These are phyloP conservation scores for Epichloe hybrida DNA, from an alignment of 2,329 filamentous ascomycete genomes.

Conservation along the genomic window DNA sequence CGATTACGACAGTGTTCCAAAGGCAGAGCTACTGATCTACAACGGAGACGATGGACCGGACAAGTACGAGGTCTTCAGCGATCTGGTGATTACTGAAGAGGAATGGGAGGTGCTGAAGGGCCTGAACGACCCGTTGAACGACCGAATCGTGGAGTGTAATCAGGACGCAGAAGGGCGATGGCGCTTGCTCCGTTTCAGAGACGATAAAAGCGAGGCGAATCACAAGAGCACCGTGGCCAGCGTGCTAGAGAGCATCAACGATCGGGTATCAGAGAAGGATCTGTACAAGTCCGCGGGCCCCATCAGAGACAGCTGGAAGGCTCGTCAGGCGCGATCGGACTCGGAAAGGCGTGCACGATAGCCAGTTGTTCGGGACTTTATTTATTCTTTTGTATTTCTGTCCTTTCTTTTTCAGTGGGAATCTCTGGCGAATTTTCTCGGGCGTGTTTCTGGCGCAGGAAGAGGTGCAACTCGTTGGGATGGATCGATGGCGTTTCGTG, in stretches of 20 bases:
- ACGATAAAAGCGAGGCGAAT: slow-evolving; percentile 87
- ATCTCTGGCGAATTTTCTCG: not conserved
- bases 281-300: slow-evolving; percentile 52
- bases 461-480: not conserved
- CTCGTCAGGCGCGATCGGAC: slow-evolving; percentile 28
- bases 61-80: slow-evolving; percentile 50
- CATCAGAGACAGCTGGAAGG: slow-evolving; percentile 77
- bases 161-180: slow-evolving; percentile 63
- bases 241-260: slow-evolving; percentile 79
- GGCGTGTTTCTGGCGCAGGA: not conserved
- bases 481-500: not conserved
- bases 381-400: not conserved
- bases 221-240: slow-evolving; percentile 73
- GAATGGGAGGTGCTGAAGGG: slow-evolving; percentile 79
- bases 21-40: slow-evolving; percentile 58
- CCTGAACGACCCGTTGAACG: slow-evolving; percentile 62
- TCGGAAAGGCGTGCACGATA: slow-evolving; percentile 13
- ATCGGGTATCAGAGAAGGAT: slow-evolving; percentile 73
- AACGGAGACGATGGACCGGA: slow-evolving; percentile 41
- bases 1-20: slow-evolving; percentile 71
- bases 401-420: not conserved
- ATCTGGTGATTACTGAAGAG: slow-evolving; percentile 53
- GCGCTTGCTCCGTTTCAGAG: slow-evolving; percentile 79
- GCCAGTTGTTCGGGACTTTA: not conserved
- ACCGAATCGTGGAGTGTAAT: slow-evolving; percentile 81